Percentiles rank a stretch among this genome's conserved stretches.
phyloP scores from a whole-genome alignment of 1,139 yeast genomes.

The Pneumocystis jirovecii region DNA sequence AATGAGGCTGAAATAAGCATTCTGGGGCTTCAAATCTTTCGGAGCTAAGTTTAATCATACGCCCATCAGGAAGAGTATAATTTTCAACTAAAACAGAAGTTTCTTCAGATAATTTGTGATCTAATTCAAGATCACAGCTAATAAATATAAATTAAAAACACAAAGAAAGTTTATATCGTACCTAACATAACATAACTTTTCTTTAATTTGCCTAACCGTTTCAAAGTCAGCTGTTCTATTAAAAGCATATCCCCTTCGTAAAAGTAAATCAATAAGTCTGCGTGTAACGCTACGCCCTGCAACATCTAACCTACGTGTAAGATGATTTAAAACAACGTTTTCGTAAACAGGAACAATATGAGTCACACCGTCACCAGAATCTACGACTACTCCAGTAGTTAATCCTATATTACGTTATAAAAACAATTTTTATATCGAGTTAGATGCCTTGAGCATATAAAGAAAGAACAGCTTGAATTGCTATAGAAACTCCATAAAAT shows the following conservation, averaged over 20 bases:
- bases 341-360: constrained; percentile 97
- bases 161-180: neutral
- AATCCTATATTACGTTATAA: constrained; percentile 23
- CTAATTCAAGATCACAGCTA: constrained; percentile 82
- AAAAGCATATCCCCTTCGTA: constrained; percentile 94
- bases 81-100: constrained; percentile 85
- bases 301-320: constrained; percentile 82
- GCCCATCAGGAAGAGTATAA: constrained; percentile 83
- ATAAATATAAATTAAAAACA: neutral
- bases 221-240: constrained; percentile 97
- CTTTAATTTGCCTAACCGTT: constrained; percentile 94
- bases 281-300: constrained; percentile 98
- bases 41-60: constrained; percentile 83
- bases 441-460: constrained; percentile 75
- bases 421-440: neutral
- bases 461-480: constrained; percentile 95
- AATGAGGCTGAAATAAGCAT: constrained; percentile 89
- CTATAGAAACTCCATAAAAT: constrained; percentile 93
- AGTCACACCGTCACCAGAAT: constrained; percentile 89
- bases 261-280: constrained; percentile 71
- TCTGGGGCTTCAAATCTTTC: constrained; percentile 98
- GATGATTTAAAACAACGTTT: constrained; percentile 83
- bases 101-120: constrained; percentile 73
- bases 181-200: constrained; percentile 73
- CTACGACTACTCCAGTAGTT: constrained; percentile 96